These are phyloP conservation scores for Scleroderma bovista DNA, from an alignment of 768 basidiomycete genomes.

Conservation along the genomic window DNA sequence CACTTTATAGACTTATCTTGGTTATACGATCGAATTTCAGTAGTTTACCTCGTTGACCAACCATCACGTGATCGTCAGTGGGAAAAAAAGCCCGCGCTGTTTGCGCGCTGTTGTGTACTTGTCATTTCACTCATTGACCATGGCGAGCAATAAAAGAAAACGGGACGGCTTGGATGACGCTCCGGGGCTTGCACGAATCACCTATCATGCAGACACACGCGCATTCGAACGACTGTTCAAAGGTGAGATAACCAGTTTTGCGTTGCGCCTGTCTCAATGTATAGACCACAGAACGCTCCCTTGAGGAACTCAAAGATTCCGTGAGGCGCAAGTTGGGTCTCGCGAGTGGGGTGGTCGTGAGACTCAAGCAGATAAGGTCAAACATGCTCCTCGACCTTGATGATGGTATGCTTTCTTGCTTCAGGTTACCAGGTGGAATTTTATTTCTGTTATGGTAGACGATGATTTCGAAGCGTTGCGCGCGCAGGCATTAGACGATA, in stretches of 20 bases:
- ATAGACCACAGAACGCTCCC: constrained; percentile 46
- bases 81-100: too few relatives aligned
- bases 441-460: constrained; percentile 36
- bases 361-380: constrained; percentile 49
- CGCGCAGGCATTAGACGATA: constrained; percentile 33
- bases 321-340: constrained; percentile 61
- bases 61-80: too few relatives aligned
- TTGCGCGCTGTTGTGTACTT: too few relatives aligned
- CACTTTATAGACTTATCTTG: neutral
- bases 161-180: constrained; percentile 13
- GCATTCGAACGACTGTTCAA: constrained; percentile 40
- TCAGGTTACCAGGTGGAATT: too few relatives aligned
- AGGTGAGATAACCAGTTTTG: constrained; percentile 22
- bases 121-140: constrained; percentile 10
- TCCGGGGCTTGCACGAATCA: constrained; percentile 25
- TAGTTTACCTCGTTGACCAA: too few relatives aligned
- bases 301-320: constrained; percentile 50
- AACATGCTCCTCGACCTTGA: constrained; percentile 60
- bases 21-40: neutral
- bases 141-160: constrained; percentile 21
- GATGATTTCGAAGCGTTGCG: constrained; percentile 77
- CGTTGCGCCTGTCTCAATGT: neutral
- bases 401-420: constrained; percentile 47
- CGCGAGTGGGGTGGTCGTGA: constrained; percentile 27
- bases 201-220: constrained; percentile 31